Base-by-base conservation (phyloP, 2,329 filamentous ascomycete species). In the Alternaria angustiovoidea region DNA sequence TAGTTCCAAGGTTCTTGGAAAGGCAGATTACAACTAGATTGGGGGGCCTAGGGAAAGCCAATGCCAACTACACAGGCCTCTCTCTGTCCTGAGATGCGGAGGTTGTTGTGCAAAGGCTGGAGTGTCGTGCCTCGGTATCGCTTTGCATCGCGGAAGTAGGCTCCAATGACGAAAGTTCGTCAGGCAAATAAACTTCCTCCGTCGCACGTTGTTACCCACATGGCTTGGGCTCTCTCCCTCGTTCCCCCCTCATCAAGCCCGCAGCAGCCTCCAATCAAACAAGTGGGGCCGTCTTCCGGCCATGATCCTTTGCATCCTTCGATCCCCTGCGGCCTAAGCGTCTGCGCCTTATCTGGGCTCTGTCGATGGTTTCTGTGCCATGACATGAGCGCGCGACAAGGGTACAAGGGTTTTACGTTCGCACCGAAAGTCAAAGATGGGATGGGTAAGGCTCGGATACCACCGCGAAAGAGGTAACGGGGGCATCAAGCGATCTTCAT, bases 211-310 rank as follows among this genome's bases (percentile, higher is more conserved):
- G 16, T 49, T 38, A 49, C 46, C 46, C 46, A 49, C 46, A 49
- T 49, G 46, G 46, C 46, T 49, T 49, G 46, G 46, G 46, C 32
- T 38, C 30, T 36, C 41, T 46, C 32, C 49, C 51, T 54, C 42
- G 22, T 41, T 53, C 34, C 49, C 48, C 34, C 41, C 36, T 47
- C 49, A 36, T 53, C 49, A 55, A 54, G 56, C 43, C 46, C 16
- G 32, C 46, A n/a, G 20, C 46, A 49, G 46, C 32, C 56, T 54
- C 36, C 56, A 59, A 59, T 59, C 42, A 59, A 54, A 54, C 56
- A 54, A 54, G 51, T 43, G 51, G 43, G 51, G 43, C 26, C 20
- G 28, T 14, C 30, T 20, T 52, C 52, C 56, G 49, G 56, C 34
- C 11, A 22, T 36, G 34, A 36, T 46, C 43, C 43, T 32, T 41